phyloP scores from a whole-genome alignment of 306 rosid species.

The Trifolium repens region DNA sequence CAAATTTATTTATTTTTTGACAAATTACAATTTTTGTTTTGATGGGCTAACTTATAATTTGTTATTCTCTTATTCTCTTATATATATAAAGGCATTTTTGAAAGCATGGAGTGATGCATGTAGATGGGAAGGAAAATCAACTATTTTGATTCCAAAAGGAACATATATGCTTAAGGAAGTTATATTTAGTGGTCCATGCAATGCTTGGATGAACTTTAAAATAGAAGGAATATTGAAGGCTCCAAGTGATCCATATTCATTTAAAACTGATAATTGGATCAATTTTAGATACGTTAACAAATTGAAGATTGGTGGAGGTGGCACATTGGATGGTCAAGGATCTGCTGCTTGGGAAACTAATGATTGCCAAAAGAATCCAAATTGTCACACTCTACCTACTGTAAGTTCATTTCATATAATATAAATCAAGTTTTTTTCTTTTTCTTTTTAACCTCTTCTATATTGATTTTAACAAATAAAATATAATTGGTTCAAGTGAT shows the following conservation, averaged over 20 bases:
- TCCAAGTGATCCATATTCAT: slow-evolving; percentile 41
- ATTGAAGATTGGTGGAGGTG: slow-evolving; percentile 55
- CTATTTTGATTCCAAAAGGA: slow-evolving; percentile 47
- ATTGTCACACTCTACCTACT: slow-evolving; percentile 46
- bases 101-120: slow-evolving; percentile 61
- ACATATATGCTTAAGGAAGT: slow-evolving; percentile 46
- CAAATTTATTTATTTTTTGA: not conserved
- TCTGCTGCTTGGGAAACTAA: slow-evolving; percentile 54
- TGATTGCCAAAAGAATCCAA: slow-evolving; percentile 39
- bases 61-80: not conserved
- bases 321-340: slow-evolving; percentile 66
- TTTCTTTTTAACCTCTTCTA: no score
- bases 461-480: no score
- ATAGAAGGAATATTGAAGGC: slow-evolving; percentile 57
- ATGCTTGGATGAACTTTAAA: slow-evolving; percentile 46
- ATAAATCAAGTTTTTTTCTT: no score
- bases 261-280: slow-evolving; percentile 50
- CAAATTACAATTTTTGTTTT: not conserved
- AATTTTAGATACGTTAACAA: slow-evolving; percentile 50
- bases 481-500: no score
- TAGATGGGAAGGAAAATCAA: slow-evolving; percentile 39
- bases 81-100: slow-evolving; percentile 46
- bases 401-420: slow-evolving; percentile 38
- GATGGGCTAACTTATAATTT: not conserved
- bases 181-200: slow-evolving; percentile 60